Evolutionary conservation across 2,329 filamentous ascomycete genomes (phyloP), one percentile per base, ranked within the genome.

Genomic region (Fusarium begoniae): DNA sequence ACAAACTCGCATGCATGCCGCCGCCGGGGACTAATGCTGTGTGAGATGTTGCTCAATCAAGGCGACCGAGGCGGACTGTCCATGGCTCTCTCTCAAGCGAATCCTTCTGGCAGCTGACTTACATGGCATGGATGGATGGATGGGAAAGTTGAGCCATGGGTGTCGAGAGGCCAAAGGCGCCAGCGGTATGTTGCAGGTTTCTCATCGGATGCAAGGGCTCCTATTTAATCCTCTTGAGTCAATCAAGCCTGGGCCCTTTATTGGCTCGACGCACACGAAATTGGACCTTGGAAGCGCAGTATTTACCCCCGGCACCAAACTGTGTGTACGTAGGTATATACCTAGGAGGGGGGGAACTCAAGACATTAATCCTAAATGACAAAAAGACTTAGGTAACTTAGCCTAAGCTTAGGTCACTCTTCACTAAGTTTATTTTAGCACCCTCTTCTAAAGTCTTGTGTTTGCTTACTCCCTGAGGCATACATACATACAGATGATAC

Each of bases 81-180:
- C 48, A 69, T 69, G 72, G 68, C 73, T 66, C 63, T 73, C 56
- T 76, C 59, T 65, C 66, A 75, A 74, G 70, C 75, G 68, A 77
- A 77, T 77, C 72, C 74, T 74, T 70, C 72, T 75, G 70, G 65
- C 75, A 74, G 74, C 74, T 76, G 73, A 69, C 63, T 69, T 63
- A 57, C 66, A 45, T 48, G 35, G 30, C 48, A 69, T 64, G 40
- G 15, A 55, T 63, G 55, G 59, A 54, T 63, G 45, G 43, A 51
- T 55, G 47, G 26, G 28, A 50, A 56, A 45, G 47, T 35, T 63
- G 51, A 48, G 43, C 40, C 32, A 53, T 66, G 45, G 67, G 56
- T 58, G 51, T 20, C 35, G 22, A 38, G 37, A 61, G 65, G 28
- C 37, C 54, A 61, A 53, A 41, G 28, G 32, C 32, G 44, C 40